Percentiles rank a stretch among this genome's conserved stretches.
These are phyloP conservation scores for Cyathus striatus DNA, from an alignment of 768 basidiomycete genomes.

Conservation along the genomic window DNA sequence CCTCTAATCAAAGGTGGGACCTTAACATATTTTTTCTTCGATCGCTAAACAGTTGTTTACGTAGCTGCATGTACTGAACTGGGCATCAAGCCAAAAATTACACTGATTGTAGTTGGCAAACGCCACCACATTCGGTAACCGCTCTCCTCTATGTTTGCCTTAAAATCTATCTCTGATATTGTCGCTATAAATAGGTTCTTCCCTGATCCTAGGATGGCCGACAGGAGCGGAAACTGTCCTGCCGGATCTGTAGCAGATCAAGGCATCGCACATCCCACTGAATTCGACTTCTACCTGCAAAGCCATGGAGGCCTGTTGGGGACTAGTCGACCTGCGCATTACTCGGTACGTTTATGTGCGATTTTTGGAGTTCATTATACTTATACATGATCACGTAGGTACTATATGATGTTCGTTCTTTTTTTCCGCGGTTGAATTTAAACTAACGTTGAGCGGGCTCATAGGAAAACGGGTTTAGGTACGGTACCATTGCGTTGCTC, in stretches of 20 bases:
- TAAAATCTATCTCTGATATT: not conserved
- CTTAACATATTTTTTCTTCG: not conserved
- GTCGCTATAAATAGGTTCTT: constrained; percentile 22
- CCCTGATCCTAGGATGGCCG: constrained; percentile 33
- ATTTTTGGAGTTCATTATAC: not conserved
- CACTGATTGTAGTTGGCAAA: constrained; percentile 78
- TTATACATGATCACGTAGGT: no score
- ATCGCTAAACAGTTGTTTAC: not conserved
- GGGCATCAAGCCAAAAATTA: constrained; percentile 60
- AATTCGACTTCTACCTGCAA: constrained; percentile 76
- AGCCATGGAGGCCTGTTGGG: constrained; percentile 76
- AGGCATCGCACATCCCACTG: constrained; percentile 63
- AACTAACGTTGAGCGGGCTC: not conserved
- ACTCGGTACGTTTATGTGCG: constrained; percentile 23
- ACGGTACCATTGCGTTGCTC: constrained; percentile 17
- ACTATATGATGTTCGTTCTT: constrained; percentile 1
- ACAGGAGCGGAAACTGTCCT: constrained; percentile 66
- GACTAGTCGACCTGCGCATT: constrained; percentile 53
- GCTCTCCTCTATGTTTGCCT: not conserved
- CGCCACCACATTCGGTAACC: constrained; percentile 54
- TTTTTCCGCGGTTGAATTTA: no score
- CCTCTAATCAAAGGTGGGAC: constrained; percentile 53
- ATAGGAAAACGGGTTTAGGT: constrained; percentile 54
- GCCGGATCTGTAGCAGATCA: constrained; percentile 78
- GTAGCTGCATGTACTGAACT: constrained; percentile 60